These are phyloP conservation scores for Colletotrichum sojae DNA, from an alignment of 2,329 filamentous ascomycete genomes.

Conservation along the genomic window DNA sequence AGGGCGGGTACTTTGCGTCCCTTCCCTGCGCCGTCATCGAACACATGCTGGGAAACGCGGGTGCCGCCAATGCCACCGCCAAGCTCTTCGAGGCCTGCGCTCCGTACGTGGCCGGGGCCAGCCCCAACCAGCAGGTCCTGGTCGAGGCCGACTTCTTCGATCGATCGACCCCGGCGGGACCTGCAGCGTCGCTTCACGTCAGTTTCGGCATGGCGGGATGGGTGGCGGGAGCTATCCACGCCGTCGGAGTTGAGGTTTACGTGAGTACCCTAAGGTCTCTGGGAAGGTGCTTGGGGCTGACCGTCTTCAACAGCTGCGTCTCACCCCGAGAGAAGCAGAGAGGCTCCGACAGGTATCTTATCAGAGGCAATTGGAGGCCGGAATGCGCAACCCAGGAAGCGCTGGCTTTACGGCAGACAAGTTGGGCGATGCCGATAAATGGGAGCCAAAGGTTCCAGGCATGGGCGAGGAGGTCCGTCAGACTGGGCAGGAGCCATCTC, in stretches of 20 bases:
- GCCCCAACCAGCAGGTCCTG: conserved; percentile 32
- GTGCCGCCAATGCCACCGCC: conserved; percentile 47
- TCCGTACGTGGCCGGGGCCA: conserved; percentile 49
- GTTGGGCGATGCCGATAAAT: conserved; percentile 51
- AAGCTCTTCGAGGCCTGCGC: conserved; percentile 61
- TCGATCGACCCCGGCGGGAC: conserved; percentile 45
- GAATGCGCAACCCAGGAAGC: conserved; percentile 63
- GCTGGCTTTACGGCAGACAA: conserved; percentile 61
- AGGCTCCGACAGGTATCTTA: conserved; percentile 69
- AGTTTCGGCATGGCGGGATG: conserved; percentile 68
- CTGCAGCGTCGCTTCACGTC: conserved; percentile 60
- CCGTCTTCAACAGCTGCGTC: conserved; percentile 54
- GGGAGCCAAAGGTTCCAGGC: conserved; percentile 23
- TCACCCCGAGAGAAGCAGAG: conserved; percentile 68
- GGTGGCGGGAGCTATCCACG: conserved; percentile 67
- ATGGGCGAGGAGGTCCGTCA: not conserved
- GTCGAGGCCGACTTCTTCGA: conserved; percentile 50
- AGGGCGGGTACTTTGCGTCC: conserved; percentile 46
- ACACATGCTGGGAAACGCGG: conserved; percentile 49
- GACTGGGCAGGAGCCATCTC: not conserved
- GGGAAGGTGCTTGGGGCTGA: not conserved
- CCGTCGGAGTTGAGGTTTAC: conserved; percentile 63
- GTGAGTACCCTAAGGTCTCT: conserved; percentile 47
- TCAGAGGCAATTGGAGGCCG: conserved; percentile 68
- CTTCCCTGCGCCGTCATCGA: conserved; percentile 64